phyloP scores from a whole-genome alignment of 306 rosid species.

The Lagenaria siceraria region DNA sequence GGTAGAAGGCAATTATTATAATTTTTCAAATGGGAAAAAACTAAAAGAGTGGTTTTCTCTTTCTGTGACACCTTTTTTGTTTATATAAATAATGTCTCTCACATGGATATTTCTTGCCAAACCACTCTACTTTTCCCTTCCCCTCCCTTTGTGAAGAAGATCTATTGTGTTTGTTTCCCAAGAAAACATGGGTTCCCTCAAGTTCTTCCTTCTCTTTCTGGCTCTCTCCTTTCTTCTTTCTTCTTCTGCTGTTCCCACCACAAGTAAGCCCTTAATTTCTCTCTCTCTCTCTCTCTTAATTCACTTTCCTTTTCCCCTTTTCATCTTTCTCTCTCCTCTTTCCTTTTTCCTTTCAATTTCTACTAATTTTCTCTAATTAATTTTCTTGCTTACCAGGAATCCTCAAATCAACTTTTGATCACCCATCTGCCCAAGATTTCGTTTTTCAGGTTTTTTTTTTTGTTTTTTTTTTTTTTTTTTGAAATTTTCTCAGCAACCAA shows the following conservation, averaged over 20 bases:
- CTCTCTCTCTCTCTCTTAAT: too few relatives aligned
- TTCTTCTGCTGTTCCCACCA: constrained; percentile 20
- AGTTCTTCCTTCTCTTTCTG: constrained; percentile 13
- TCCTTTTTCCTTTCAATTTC: background rate
- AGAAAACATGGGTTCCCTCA: background rate
- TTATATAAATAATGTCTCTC: background rate
- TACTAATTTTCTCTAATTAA: background rate
- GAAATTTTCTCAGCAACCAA: background rate
- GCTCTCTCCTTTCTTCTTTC: constrained; percentile 9
- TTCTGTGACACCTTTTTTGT: too few relatives aligned
- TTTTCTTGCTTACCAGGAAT: constrained; percentile 18
- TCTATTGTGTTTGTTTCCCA: background rate
- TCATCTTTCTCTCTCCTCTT: too few relatives aligned
- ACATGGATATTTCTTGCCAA: background rate
- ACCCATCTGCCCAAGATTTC: constrained; percentile 15
- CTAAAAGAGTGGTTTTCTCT: too few relatives aligned
- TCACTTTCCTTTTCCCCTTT: background rate
- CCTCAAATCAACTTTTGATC: constrained; percentile 14
- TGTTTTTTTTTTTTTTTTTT: background rate
- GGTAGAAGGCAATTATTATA: too few relatives aligned
- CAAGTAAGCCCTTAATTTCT: constrained; percentile 21
- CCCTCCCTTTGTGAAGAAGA: background rate
- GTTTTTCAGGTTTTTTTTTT: constrained; percentile 10
- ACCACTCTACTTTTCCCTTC: too few relatives aligned
- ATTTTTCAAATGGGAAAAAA: too few relatives aligned